Evolutionary conservation across 1,284 basidiomycete genomes (phyloP), one percentile per base, ranked within the genome.

Genomic region (Cryptococcus sp.): DNA sequence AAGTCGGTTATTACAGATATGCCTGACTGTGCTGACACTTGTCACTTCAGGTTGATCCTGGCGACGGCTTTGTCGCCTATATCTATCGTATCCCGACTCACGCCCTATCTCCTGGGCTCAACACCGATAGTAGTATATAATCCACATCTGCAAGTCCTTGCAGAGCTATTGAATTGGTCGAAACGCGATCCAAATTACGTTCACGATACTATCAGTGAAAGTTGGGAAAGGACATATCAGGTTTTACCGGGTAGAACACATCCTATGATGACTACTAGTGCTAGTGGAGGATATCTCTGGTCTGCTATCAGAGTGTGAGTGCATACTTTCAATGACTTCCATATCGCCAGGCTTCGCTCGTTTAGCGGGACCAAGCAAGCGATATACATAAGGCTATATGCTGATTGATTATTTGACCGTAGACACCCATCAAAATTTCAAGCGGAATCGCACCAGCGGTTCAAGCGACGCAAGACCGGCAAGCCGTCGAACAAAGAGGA

Each of bases 211-310:
- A 80, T 99, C 16, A 89, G 89, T 1, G 95, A 99, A 79, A 84
- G 87, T 11, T 99, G 91, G 89, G 78, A 93, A 50, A 84, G 96
- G 50, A 85, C 86, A 63, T 99, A 98, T 80, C 95, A 98, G 76
- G 85, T 86, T 11, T 81, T 99, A 19, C 95, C 95, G 23, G 95
- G 95, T 16, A 84, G 96, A 37, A 96, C 92, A 44, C 96, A 99
- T 80, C 96, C 96, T 0, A 87, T 86, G 66, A 99, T 99, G 96
- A 88, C 83, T 58, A 91, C 88, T 49, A 89, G 90, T 17, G 91
- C 90, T 1, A 88, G 89, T 3, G 93, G 91, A 5, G 95, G 96
- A 0, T 97, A 87, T 78, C 80, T 99, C 26, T 81, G 98, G 48
- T 87, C 90, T 72, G 85, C 88, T 7, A 87, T 87, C 41, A 89